Conservation (phyloP, 176 grass and related monocot genomes). For the Musa acuminata region DNA sequence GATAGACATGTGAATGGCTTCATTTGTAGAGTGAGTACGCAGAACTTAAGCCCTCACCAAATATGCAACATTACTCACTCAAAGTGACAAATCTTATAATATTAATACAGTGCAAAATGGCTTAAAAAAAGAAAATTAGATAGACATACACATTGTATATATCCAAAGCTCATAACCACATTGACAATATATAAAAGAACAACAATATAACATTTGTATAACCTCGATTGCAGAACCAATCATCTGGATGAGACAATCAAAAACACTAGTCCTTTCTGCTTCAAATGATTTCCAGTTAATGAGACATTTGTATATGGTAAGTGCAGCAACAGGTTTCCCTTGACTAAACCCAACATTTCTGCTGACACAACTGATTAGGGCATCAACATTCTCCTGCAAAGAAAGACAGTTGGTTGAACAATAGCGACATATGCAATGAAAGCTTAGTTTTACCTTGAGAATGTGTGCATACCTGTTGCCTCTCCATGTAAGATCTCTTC, state of each 20-base stretch:
- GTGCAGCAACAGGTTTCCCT: slow-evolving; percentile 84
- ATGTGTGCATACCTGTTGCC: slow-evolving; percentile 57
- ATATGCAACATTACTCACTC: too few species aligned
- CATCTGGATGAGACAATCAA: slow-evolving; percentile 95
- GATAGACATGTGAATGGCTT: too few species aligned
- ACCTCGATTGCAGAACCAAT: slow-evolving; percentile 97
- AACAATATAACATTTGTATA: background rate
- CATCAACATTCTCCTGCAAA: slow-evolving; percentile 84
- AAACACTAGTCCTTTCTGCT: slow-evolving; percentile 89
- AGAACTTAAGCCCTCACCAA: too few species aligned
- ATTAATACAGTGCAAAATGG: too few species aligned
- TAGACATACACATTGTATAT: too few species aligned
- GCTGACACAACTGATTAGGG: slow-evolving; percentile 63
- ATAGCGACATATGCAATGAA: background rate
- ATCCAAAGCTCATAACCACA: too few species aligned
- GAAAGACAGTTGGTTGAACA: background rate
- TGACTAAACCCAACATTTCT: slow-evolving; percentile 77
- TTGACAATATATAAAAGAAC: too few species aligned
- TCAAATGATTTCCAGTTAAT: slow-evolving; percentile 99
- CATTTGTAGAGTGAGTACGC: too few species aligned
- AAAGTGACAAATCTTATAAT: too few species aligned
- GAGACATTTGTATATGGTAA: slow-evolving; percentile 95
- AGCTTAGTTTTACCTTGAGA: slow-evolving; percentile 21
- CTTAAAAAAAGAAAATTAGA: too few species aligned
- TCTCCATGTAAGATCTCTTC: slow-evolving; percentile 52